Base-by-base conservation (phyloP, 257 asterid genomes). In the Agastache rugosa region DNA sequence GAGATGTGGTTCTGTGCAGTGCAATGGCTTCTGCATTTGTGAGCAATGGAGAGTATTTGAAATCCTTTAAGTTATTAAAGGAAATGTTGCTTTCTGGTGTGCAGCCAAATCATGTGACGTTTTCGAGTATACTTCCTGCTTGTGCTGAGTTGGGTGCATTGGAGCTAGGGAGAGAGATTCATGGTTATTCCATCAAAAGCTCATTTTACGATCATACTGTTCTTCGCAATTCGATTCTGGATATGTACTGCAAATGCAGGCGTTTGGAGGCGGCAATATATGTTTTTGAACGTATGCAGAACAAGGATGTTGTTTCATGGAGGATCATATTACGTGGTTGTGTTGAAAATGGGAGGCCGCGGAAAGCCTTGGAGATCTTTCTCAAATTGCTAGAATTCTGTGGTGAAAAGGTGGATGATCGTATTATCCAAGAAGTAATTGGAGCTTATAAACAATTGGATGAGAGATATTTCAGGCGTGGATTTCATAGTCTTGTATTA, bases 261-360 rank as follows among this genome's bases (percentile, higher is more conserved):
- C 71, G 69, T 73, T 81, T 86, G 34, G 80, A 79, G 50, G 72
- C 82, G 23, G 88, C 97, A 2, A 22, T 84, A 54, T 55, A 22
- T 63, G 77, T 93, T 78, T 93, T 87, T 58, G 53, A 63, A 14
- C 66, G 78, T 70, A 89, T 85, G 82, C 85, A 58, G 74, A 63
- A 77, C 27, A 87, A 84, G 79, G 98, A 93, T 85, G 77, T 84
- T 67, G 78, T 93, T 76, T 93, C 98, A 14, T 93, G 94, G 96
- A 92, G 92, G 88, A 87, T 80, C 64, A 75, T 92, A 58, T 54
- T 87, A 63, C 82, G 48, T 11, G 86, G 93, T 48, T 93, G 88
- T 23, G 64, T 84, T 47, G 87, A 72, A 75, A 89, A 84, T 63
- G 79, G 76, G 9, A 68, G 78, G 76, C 86, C 89, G 2, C 51